Percentiles rank a stretch among this genome's conserved stretches.
phyloP scores from a whole-genome alignment of 2,329 filamentous ascomycete genomes.

The Camptophora hylomeconis region DNA sequence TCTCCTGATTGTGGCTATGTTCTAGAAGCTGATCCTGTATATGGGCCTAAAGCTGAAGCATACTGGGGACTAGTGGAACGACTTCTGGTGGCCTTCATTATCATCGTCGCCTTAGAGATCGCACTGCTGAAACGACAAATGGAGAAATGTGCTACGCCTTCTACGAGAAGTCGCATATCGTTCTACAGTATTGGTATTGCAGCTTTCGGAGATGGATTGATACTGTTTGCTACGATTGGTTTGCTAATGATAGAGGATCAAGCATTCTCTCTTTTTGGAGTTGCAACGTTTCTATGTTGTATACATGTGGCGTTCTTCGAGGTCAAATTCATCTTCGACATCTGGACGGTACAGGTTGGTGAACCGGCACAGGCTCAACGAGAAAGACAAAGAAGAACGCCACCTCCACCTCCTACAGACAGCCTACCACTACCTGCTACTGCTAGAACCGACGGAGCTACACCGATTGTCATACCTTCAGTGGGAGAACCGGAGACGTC shows the following conservation, averaged over 20 bases:
- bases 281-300: conserved; percentile 45
- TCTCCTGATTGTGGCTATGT: conserved; percentile 56
- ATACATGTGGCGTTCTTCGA: conserved; percentile 49
- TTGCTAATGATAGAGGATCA: conserved; percentile 42
- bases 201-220: conserved; percentile 48
- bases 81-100: conserved; percentile 38
- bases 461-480: conserved; percentile 45
- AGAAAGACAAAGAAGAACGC: conserved; percentile 19
- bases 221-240: conserved; percentile 40
- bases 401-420: conserved; percentile 6
- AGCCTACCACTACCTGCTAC: conserved; percentile 39
- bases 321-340: conserved; percentile 53
- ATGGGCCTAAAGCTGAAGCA: conserved; percentile 44
- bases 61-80: conserved; percentile 28
- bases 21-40: conserved; percentile 40
- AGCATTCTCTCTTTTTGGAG: conserved; percentile 42
- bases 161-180: conserved; percentile 49
- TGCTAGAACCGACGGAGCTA: conserved; percentile 33
- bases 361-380: conserved; percentile 34
- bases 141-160: conserved; percentile 51
- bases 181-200: conserved; percentile 51
- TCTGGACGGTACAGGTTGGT: conserved; percentile 49
- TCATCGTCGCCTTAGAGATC: conserved; percentile 41
- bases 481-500: conserved; percentile 37
- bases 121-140: conserved; percentile 47